Evolutionary conservation across 2,329 filamentous ascomycete species (phyloP), one percentile per base, ranked within the genome.

Genomic region (Fusarium fracticaudum): DNA sequence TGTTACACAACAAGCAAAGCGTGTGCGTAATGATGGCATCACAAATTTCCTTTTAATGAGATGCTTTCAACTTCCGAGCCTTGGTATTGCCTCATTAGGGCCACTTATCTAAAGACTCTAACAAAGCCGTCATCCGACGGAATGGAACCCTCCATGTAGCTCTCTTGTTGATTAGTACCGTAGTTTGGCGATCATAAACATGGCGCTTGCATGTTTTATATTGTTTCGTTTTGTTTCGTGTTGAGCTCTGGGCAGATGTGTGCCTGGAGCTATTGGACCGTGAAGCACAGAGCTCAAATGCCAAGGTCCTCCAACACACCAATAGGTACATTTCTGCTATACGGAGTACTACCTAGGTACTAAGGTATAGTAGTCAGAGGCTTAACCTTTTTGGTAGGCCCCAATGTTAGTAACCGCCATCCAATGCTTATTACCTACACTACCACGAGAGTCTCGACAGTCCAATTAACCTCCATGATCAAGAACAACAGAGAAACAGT

Each of bases 301-400:
- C 73, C 73, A 75, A 76, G 73, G 63, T 74, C 73, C 70, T 67
- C 74, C 71, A 64, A 59, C 37, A 40, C 50, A 72, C 73, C 73
- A 76, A 74, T 72, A 35, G 33, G 33, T 35, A 15, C 45, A 51
- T 24, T 62, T 60, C 53, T 53, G n/a, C 44, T 41, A 40, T 71
- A 24, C 15, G 24, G n/a, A 44, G 41, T 8, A 35, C 33, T 43
- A 26, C 26, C 26, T 26, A 35, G 31, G 10, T 31, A 31, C 29
- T 31, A 31, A 31, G 9, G 29, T 31, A 31, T 15, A 35, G 35
- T 35, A 17, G 38, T 26, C 37, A 60, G 44, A 60, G 33, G 59
- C 44, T 65, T 66, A 64, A 53, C 51, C 54, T 47, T 18, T 69
- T 63, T 20, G 11, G 53, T 60, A 43, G 38, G 33, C 67, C 58